Base-by-base conservation (phyloP, 345 rosid species). In the Brassica incana region DNA sequence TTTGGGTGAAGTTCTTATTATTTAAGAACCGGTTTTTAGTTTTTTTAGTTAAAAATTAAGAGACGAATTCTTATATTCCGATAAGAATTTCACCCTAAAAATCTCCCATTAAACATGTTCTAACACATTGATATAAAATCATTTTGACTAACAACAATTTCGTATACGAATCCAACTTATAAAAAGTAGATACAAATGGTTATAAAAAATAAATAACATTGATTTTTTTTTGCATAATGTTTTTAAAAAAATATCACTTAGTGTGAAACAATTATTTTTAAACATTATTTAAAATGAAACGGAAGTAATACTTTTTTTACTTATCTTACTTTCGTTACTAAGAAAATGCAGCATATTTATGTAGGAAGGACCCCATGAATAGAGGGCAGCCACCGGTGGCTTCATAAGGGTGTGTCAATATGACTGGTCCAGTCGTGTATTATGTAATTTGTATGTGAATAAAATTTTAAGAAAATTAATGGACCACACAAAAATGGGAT, bases 341-440 rank as follows among this genome's bases (percentile, higher is more conserved):
- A 23, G n/a, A 59, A 23, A 60, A 60, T 25, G 65, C n/a, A 61
- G 65, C 65, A 61, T 56, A 69, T 16, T n/a, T 59, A 69, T 32
- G 72, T 14, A 70, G 80, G 76, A 63, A 70, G 80, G 76, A 71
- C 58, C 76, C 14, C 43, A 36, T 25, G 5, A 64, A 27, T 38
- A 52, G 2, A 71, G 43, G 12, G 64, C 54, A 8, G 56, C 54
- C 18, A 15, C 29, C 66, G 68, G 73, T 78, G 29, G 43, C 70
- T 67, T 60, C 43, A 43, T n/a, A 79, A 73, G 64, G 74, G 61
- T 30, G 77, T 58, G 38, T 12, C 54, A 68, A 67, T 59, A 67
- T 32, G 82, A 73, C 40, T 33, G 69, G 77, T 40, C 43, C 0
- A 32, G 16, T 43, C 43, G 54, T 67, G 32, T 78, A 5, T 65